Evolutionary conservation across 2,329 filamentous ascomycete genomes (phyloP), one percentile per base, ranked within the genome.

Genomic region (Saccharata proteae): DNA sequence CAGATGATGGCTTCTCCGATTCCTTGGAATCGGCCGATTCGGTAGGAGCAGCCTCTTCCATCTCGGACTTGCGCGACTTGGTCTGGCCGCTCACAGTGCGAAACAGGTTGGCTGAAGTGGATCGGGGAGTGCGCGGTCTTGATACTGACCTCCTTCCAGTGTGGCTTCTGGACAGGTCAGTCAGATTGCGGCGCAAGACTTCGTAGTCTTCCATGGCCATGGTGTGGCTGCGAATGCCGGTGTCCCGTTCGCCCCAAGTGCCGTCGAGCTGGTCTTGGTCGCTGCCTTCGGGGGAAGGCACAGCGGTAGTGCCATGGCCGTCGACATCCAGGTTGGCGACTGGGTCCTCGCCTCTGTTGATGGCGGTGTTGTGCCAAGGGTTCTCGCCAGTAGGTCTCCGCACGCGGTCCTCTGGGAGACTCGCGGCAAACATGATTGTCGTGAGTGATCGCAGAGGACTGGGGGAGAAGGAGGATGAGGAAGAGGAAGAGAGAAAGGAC

Each of bases 221-320:
- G 7, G 55, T 53, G 22, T 65, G 61, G 43, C 63, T 66, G 7
- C 65, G 60, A 15, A 65, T 64, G 4, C 71, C 71, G 16, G 63
- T 59, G 46, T 74, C 69, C 26, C 60, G 54, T 48, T 79, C 74
- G 10, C 74, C 74, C 74, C 74, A 79, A 13, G 67, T 73, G 19
- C 72, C 70, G 29, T 61, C 59, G 29, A 36, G 43, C 25, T 44
- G 43, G 50, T 51, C 47, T 54, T 36, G 29, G 17, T 49, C 40
- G 21, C 39, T 35, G 31, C 36, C 39, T 21, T 48, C 38, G 32
- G 41, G 41, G 30, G 38, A 48, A 4, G 40, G 29, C n/a, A 32
- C 37, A 12, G 36, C 34, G 8, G 34, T 30, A 12, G 8, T 23
- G 16, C 16, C 24, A 6, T 26, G 12, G 8, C 11, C 27, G 16